Conservation (phyloP, 257 asterid genomes). For the Linaria vulgaris region DNA sequence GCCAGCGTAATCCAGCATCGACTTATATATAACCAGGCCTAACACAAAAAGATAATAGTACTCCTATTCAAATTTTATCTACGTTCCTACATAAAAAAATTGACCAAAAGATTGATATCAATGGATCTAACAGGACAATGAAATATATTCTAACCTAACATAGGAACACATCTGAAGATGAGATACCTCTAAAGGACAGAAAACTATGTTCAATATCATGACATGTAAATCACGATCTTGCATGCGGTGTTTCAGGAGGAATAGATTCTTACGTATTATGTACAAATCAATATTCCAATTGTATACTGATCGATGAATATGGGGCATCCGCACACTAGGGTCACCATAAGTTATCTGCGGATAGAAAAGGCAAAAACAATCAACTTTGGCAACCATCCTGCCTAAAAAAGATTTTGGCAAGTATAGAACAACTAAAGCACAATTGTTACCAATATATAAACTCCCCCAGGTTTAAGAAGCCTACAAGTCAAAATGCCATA, state of each 20-base stretch:
- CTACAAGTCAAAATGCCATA: constrained; percentile 42
- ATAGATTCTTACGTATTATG: constrained; percentile 69
- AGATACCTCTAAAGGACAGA: neutral
- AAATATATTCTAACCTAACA: too few relatives aligned
- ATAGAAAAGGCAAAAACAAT: constrained; percentile 26
- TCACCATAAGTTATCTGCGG: constrained; percentile 96
- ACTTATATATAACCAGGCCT: too few relatives aligned
- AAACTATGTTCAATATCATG: neutral
- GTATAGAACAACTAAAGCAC: constrained; percentile 24
- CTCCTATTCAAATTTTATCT: too few relatives aligned
- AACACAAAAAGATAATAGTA: too few relatives aligned
- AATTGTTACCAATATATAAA: constrained; percentile 80
- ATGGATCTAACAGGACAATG: too few relatives aligned
- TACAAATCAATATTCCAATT: constrained; percentile 86
- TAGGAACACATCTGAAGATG: too few relatives aligned
- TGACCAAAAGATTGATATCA: too few relatives aligned
- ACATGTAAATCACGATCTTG: constrained; percentile 1
- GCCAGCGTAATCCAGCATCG: too few relatives aligned
- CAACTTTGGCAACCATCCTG: constrained; percentile 15
- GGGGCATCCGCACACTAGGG: constrained; percentile 86
- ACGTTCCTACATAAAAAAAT: too few relatives aligned
- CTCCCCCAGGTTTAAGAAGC: constrained; percentile 97
- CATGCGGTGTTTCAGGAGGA: constrained; percentile 10
- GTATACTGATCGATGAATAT: constrained; percentile 66
- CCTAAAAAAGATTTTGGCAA: constrained; percentile 16